Evolutionary conservation across 2,329 filamentous ascomycete genomes (phyloP), one percentile per base, ranked within the genome.

Genomic region (Fusarium scirpi): DNA sequence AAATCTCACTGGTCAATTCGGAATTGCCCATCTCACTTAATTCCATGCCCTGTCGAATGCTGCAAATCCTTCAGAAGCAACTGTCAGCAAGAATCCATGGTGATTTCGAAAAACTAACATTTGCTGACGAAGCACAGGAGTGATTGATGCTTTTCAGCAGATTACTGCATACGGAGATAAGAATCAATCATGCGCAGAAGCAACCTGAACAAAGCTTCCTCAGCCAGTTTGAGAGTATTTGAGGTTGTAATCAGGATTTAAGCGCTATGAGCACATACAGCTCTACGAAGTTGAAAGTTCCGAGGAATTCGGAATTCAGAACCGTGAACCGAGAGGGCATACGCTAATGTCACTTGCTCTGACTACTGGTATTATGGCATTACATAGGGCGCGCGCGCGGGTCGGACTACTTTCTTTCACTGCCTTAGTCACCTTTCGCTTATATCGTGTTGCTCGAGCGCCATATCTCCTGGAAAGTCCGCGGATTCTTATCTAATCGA

Each of bases 91-190:
- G 24, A 38, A 32, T n/a, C 34, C 43, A 30, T 49, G 9, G 30
- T 11, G 5, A 25, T 22, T 13, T n/a, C 24, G 11, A 34, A 44
- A 49, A 3, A 9, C 40, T n/a, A 54, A 27, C 5, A 18, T 20
- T 56, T 56, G 67, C 63, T 70, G 63, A 65, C 67, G 38, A 71
- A 71, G 59, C 58, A 56, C 51, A 46, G 30, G 29, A 49, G 58
- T n/a, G 20, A 40, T 34, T 10, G 34, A 20, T 63, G 30, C 48
- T 52, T 62, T 32, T 62, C 38, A 67, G 46, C 61, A 69, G 24
- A 22, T 29, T 15, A 8, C 45, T 16, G 15, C 22, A 22, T 22
- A 10, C 22, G n/a, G 41, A 44, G 13, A 24, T 44, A 24, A 22
- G 20, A 44, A 44, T 24, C 15, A n/a, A 30, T 38, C 10, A 20